Percentiles rank a stretch among this genome's conserved stretches.
Conservation (phyloP, 2,329 filamentous ascomycete species). For the Colletotrichum orchidophilum region DNA sequence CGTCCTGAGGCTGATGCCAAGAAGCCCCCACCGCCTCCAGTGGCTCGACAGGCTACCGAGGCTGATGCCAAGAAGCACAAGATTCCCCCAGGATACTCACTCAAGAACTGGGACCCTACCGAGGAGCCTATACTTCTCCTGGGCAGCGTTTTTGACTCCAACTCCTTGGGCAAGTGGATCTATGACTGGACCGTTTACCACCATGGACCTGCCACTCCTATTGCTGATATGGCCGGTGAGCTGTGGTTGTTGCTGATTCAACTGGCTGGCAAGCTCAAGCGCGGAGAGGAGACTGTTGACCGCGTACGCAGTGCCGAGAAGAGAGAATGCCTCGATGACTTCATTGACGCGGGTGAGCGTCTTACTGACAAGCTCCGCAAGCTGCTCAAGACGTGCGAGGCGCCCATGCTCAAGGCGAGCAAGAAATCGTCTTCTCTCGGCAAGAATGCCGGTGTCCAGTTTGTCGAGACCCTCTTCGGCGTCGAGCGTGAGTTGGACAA, state of each 20-base stretch:
- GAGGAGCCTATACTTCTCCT: constrained; percentile 94
- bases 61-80: constrained; percentile 70
- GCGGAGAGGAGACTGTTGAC: constrained; percentile 80
- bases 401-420: constrained; percentile 89
- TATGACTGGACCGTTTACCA: constrained; percentile 99
- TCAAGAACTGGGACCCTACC: constrained; percentile 97
- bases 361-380: constrained; percentile 86
- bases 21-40: constrained; percentile 49
- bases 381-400: constrained; percentile 90
- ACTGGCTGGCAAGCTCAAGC: constrained; percentile 91
- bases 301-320: constrained; percentile 79
- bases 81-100: constrained; percentile 89
- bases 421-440: constrained; percentile 83
- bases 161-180: constrained; percentile 98
- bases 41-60: constrained; percentile 61
- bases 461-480: constrained; percentile 95
- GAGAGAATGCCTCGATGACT: constrained; percentile 86
- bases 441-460: constrained; percentile 92
- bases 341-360: constrained; percentile 87
- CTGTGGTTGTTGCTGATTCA: constrained; percentile 96
- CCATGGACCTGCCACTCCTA: constrained; percentile 81
- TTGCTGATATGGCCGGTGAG: constrained; percentile 91
- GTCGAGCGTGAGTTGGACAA: constrained; percentile 88
- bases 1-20: constrained; percentile 64
- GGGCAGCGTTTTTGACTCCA: constrained; percentile 95